Evolutionary conservation across 148 eudicot species (phyloP).

Genomic region (Limonium bicolor): DNA sequence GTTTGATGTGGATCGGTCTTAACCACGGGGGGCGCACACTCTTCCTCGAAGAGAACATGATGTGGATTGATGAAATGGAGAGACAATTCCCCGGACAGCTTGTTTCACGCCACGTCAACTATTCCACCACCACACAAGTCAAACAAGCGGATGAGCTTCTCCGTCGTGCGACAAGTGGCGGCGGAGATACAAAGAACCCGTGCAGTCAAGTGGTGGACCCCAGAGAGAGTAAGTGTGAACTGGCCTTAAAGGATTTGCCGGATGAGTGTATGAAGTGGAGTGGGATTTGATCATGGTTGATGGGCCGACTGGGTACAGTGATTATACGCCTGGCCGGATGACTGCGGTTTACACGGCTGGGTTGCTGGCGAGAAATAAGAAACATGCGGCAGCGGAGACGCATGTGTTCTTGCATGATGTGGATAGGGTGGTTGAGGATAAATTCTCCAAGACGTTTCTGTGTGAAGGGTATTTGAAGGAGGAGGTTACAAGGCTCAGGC

Average conservation of each 20-base stretch:
- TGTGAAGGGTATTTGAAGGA: constrained; percentile 32
- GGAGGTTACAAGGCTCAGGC: constrained; percentile 32
- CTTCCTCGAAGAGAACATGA: constrained; percentile 40
- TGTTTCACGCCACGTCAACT: constrained; percentile 16
- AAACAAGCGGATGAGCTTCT: constrained; percentile 18
- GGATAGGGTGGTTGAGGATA: constrained; percentile 36
- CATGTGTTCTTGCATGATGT: constrained; percentile 51
- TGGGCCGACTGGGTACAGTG: constrained; percentile 29
- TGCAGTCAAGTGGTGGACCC: constrained; percentile 15
- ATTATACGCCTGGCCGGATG: constrained; percentile 48
- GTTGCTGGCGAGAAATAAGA: constrained; percentile 32
- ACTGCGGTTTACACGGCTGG: constrained; percentile 44
- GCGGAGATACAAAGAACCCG: not conserved
- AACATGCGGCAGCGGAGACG: constrained; percentile 12
- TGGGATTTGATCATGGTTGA: constrained; percentile 51
- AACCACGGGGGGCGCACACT: constrained; percentile 29
- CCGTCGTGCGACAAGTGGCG: not conserved
- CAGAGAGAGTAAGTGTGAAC: constrained; percentile 11
- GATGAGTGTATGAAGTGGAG: constrained; percentile 27
- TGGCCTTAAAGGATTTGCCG: constrained; percentile 21
- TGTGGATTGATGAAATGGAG: constrained; percentile 22
- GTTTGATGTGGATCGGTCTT: constrained; percentile 34
- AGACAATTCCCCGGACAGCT: constrained; percentile 14
- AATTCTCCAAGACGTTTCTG: constrained; percentile 25
- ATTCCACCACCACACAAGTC: constrained; percentile 23